phyloP scores from a whole-genome alignment of 2,329 filamentous ascomycete species.

The Fusarium euwallaceae region DNA sequence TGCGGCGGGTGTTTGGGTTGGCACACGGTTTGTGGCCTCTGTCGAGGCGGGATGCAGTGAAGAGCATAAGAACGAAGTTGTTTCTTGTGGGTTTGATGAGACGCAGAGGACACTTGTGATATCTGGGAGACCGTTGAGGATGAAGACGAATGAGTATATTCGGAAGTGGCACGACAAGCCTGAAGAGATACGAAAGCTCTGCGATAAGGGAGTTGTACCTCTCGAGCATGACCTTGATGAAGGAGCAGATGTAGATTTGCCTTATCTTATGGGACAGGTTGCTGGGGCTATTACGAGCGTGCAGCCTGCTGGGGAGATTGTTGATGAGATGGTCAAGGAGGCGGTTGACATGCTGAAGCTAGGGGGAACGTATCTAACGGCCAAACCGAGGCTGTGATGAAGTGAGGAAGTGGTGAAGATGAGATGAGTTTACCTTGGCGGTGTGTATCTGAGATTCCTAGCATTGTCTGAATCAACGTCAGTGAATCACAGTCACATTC shows the following conservation, averaged over 20 bases:
- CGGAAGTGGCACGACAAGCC: slow-evolving; percentile 83
- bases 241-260: slow-evolving; percentile 84
- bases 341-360: slow-evolving; percentile 76
- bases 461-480: background rate
- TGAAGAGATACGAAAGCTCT: slow-evolving; percentile 80
- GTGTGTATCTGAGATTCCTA: background rate
- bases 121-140: slow-evolving; percentile 83
- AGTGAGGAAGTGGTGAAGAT: background rate
- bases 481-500: background rate
- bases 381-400: slow-evolving; percentile 58
- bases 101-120: slow-evolving; percentile 87
- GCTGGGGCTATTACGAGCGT: slow-evolving; percentile 82
- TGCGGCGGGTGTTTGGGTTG: slow-evolving; percentile 92
- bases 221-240: slow-evolving; percentile 86
- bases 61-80: slow-evolving; percentile 86
- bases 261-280: slow-evolving; percentile 95
- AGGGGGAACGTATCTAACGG: slow-evolving; percentile 70
- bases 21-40: slow-evolving; percentile 89
- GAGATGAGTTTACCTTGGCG: background rate
- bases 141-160: slow-evolving; percentile 87
- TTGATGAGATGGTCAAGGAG: slow-evolving; percentile 89
- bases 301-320: slow-evolving; percentile 85
- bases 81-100: slow-evolving; percentile 82
- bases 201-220: slow-evolving; percentile 82
- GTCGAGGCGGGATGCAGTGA: slow-evolving; percentile 84